Evolutionary conservation across 2,329 filamentous ascomycete species (phyloP), one percentile per base, ranked within the genome.

Genomic region (Chrysoporthe austroafricana): DNA sequence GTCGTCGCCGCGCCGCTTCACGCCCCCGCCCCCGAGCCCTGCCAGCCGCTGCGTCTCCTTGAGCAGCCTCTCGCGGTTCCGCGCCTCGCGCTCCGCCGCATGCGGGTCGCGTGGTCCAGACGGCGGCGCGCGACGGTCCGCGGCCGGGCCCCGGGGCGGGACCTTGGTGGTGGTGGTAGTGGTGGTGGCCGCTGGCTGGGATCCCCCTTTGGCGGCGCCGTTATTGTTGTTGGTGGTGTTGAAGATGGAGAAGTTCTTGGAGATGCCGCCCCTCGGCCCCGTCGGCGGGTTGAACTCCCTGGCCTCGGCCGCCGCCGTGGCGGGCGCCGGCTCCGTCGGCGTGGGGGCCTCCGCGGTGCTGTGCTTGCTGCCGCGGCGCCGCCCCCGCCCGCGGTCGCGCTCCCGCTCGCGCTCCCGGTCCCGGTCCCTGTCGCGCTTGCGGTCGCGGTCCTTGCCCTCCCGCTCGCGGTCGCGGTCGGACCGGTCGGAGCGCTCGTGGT

Each of bases 31-130:
- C 50, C 79, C 77, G 42, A 84, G 73, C 63, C 86, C 82, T 57
- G 88, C 83, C 77, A 90, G 86, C 46, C 87, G 85, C 77, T 92
- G 88, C 50, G 88, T 87, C 77, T 93, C 90, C 73, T 89, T 90
- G 14, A 90, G 81, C 63, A 91, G 80, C 36, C 90, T 83, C 76
- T 91, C 89, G 58, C 89, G 83, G 73, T 90, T 85, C 18, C 88
- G 82, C 14, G 86, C 86, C 74, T 91, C 90, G 32, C 90, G 87
- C 77, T 93, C 90, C 0, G 89, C 81, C 1, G 90, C 90, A 76
- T 92, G 90, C n/a, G 87, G 83, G 71, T 91, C 88, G 26, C 26
- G 26, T 26, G 26, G 26, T 26, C 26, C 26, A 2, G 26, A 26
- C 4, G 80, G 80, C 56, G 75, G 73, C 26, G 26, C 26, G 2